These are phyloP conservation scores for Fomitiporia mediterranea DNA, from an alignment of 1,284 basidiomycete genomes.

Conservation along the genomic window DNA sequence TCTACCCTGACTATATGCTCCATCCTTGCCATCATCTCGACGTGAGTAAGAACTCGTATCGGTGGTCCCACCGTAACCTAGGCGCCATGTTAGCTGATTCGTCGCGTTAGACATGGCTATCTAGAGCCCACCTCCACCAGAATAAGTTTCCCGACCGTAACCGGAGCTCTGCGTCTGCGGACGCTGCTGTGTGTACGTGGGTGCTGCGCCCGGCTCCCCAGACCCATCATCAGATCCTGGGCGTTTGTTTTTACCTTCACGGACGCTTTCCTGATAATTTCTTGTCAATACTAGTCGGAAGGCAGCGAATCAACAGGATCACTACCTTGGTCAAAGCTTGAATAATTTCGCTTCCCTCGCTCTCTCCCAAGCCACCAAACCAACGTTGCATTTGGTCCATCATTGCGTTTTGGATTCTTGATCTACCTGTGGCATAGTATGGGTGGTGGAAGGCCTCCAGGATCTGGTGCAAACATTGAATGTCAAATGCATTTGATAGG, in stretches of 20 bases:
- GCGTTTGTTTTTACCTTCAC: conserved; percentile 37
- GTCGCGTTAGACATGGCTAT: too few relatives aligned
- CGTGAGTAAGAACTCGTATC: conserved; percentile 10
- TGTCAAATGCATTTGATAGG: neutral
- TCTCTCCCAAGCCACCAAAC: conserved; percentile 47
- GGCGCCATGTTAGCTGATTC: neutral
- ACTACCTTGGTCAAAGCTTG: conserved; percentile 47
- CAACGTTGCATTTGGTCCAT: conserved; percentile 54
- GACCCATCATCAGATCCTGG: conserved; percentile 33
- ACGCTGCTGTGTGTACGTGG: neutral
- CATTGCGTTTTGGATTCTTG: conserved; percentile 63
- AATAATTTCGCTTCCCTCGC: conserved; percentile 39
- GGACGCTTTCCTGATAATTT: conserved; percentile 36
- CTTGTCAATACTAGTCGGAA: too few relatives aligned
- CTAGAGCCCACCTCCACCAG: neutral
- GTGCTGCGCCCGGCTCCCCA: conserved; percentile 11
- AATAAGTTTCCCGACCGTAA: conserved; percentile 1
- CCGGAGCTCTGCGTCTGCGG: neutral
- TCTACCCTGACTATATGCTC: conserved; percentile 9
- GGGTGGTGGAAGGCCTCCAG: conserved; percentile 70
- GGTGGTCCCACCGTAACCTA: neutral
- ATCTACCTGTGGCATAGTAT: conserved; percentile 52
- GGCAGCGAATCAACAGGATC: too few relatives aligned
- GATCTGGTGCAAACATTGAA: conserved; percentile 34
- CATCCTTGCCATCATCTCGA: conserved; percentile 3